phyloP scores from a whole-genome alignment of 2,329 filamentous ascomycete species.

The Trichophyton simii region DNA sequence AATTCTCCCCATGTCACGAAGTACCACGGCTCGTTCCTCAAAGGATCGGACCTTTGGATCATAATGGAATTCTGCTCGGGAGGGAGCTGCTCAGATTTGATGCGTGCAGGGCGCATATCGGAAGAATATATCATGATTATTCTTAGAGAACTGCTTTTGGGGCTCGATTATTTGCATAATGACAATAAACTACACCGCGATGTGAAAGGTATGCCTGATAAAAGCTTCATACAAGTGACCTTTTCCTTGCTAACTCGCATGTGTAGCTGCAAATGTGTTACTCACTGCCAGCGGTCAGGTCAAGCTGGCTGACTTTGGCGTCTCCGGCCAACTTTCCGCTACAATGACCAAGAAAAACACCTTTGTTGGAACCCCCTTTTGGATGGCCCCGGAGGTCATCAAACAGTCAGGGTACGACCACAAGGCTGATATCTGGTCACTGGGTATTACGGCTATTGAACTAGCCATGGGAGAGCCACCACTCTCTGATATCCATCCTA shows the following conservation, averaged over 20 bases:
- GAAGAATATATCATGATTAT: slow-evolving; percentile 98
- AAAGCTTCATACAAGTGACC: not conserved
- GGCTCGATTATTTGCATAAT: slow-evolving; percentile 81
- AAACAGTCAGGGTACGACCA: slow-evolving; percentile 97
- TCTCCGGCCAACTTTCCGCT: slow-evolving; percentile 87
- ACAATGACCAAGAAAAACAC: slow-evolving; percentile 99
- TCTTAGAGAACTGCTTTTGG: slow-evolving; percentile 73
- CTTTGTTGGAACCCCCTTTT: slow-evolving; percentile 95
- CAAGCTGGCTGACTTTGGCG: slow-evolving; percentile 92
- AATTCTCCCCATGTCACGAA: slow-evolving; percentile 94
- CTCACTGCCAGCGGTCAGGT: slow-evolving; percentile 85
- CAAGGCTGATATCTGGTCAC: slow-evolving; percentile 95
- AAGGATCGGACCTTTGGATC: slow-evolving; percentile 95
- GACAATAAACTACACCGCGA: slow-evolving; percentile 96
- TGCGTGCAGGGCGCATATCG: slow-evolving; percentile 82
- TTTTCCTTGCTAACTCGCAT: slow-evolving; percentile 2
- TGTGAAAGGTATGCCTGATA: slow-evolving; percentile 63
- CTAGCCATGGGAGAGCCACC: slow-evolving; percentile 85
- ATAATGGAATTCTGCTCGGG: slow-evolving; percentile 99
- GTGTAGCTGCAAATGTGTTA: slow-evolving; percentile 75
- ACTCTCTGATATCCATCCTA: slow-evolving; percentile 92
- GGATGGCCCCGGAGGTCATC: slow-evolving; percentile 99
- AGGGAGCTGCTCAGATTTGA: slow-evolving; percentile 86
- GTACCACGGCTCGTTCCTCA: slow-evolving; percentile 94
- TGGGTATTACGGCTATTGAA: slow-evolving; percentile 88